Evolutionary conservation across 805 yeast species (phyloP), one percentile per base, ranked within the genome.

Genomic region (Kazachstania taianensis): DNA sequence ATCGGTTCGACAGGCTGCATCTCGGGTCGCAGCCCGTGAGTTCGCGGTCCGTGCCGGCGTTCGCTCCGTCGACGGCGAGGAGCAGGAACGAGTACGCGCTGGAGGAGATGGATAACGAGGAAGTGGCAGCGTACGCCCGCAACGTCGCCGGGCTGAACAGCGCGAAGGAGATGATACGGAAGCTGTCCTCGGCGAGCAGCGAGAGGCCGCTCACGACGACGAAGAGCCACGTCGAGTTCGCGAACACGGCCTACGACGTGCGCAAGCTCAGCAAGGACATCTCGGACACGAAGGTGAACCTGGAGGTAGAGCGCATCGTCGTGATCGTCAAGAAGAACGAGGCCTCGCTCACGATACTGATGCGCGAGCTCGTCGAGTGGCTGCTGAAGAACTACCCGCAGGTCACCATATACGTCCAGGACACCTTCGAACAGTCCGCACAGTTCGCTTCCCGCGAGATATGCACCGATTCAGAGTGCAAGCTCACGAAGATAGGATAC

Each of bases 201-300:
- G 30, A 26, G 18, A 16, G 17, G 18, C 20, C 32, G 12, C 33
- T 44, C 7, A 42, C 37, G 13, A 20, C 44, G 10, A 40, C 36
- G 33, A 42, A 41, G 35, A 42, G 42, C 19, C 92, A 82, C 57
- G 78, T 82, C 5, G 82, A 80, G 49, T 61, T 81, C 46, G 83
- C 87, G 2, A 81, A 81, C 44, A 80, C 89, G 7, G 92, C 87
- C 5, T 81, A 81, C 52, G 86, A 86, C 2, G 86, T 82, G 8
- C 66, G 92, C 33, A 69, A 78, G 65, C 63, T 82, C 39, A 80
- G 82, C n/a, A 76, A 75, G 42, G 77, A 78, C 55, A 57, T 81
- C 29, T 68, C 78, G 35, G 72, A 73, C 46, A 81, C 85, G 6
- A 78, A 81, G 2, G 73, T 83, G 27, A 75, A 75, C 46, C 55